Evolutionary conservation across 495 filamentous ascomycete species (phyloP), one percentile per base, ranked within the genome.

Genomic region (Aspergillus cristatus): DNA sequence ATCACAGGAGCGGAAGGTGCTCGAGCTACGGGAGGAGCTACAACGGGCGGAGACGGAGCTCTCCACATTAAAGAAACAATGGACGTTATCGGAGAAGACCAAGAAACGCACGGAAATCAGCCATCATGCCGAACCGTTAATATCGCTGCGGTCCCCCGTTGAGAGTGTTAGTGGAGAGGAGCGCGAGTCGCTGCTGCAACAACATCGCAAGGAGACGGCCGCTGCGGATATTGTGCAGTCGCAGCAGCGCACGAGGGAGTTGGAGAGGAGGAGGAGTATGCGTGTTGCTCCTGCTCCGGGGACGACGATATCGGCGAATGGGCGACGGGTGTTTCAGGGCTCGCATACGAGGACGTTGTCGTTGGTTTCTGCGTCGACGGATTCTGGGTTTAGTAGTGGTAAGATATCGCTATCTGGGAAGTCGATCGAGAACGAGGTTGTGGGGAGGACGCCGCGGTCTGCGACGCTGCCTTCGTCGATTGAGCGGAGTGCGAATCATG

Each of bases 21-120:
- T 98, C 29, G 91, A 97, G 65, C 68, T 97, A 20, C 81, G 79
- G 34, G 91, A 97, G 56, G 91, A 96, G 55, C 69, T 98, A 10
- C 57, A 64, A 6, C 79, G 78, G 37, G 89, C 91, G 7, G 91
- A 97, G 52, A 54, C 58, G 3, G 86, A 95, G 24, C 64, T 98
- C 40, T 60, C 66, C 22, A 75, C 65, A 40, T 65, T 97, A 33
- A 95, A 95, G 60, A 82, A 75, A 42, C 84, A 91, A 50, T 83
- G 86, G 85, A 73, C 82, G 2, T 57, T 67, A 16, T 79, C 89
- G 24, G 87, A 95, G 53, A 79, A 77, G 35, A 74, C 76, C 26
- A 87, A 75, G 66, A 90, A 91, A 62, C 71, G 77, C 28, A 75
- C 76, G 10, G 76, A 86, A 28, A 67, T 78, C 42, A 63, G 57